phyloP scores from a whole-genome alignment of 2,329 filamentous ascomycete species.

The Cercospora nicotianae region DNA sequence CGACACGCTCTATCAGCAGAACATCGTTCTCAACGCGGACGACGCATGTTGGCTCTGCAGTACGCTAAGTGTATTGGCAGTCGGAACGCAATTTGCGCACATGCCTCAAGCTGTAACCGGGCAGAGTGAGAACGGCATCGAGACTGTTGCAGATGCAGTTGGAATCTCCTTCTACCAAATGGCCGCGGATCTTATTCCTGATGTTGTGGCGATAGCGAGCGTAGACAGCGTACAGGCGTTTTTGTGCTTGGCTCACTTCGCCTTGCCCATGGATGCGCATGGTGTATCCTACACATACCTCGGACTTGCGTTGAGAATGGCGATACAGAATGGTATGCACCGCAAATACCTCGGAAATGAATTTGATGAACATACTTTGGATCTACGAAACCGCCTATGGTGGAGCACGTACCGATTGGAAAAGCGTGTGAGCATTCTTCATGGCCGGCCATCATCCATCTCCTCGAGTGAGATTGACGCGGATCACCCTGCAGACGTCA shows the following conservation, averaged over 20 bases:
- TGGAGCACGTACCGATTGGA: conserved; percentile 44
- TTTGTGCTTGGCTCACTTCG: conserved; percentile 57
- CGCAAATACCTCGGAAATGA: conserved; percentile 43
- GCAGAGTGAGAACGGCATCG: conserved; percentile 36
- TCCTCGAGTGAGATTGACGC: conserved; percentile 56
- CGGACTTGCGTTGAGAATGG: conserved; percentile 57
- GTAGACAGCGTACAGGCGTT: conserved; percentile 59
- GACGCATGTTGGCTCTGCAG: conserved; percentile 45
- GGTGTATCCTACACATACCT: conserved; percentile 60
- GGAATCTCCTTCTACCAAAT: conserved; percentile 59
- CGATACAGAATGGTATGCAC: conserved; percentile 63
- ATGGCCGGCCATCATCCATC: conserved; percentile 58
- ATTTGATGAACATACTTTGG: conserved; percentile 49
- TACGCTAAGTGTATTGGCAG: conserved; percentile 42
- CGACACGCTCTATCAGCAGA: conserved; percentile 42
- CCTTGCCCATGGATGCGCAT: conserved; percentile 57
- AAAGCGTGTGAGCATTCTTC: conserved; percentile 59
- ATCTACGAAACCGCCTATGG: conserved; percentile 23
- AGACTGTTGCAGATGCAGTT: conserved; percentile 35
- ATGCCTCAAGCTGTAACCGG: conserved; percentile 13
- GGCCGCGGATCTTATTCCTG: conserved; percentile 56
- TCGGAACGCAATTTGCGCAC: conserved; percentile 48
- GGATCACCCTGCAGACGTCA: conserved; percentile 47
- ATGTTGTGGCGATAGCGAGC: conserved; percentile 58
- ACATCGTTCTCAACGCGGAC: conserved; percentile 39